Percentiles rank a stretch among this genome's conserved stretches.
phyloP scores from a whole-genome alignment of 1,139 yeast species.

The Casaregolazyma suthepensis region DNA sequence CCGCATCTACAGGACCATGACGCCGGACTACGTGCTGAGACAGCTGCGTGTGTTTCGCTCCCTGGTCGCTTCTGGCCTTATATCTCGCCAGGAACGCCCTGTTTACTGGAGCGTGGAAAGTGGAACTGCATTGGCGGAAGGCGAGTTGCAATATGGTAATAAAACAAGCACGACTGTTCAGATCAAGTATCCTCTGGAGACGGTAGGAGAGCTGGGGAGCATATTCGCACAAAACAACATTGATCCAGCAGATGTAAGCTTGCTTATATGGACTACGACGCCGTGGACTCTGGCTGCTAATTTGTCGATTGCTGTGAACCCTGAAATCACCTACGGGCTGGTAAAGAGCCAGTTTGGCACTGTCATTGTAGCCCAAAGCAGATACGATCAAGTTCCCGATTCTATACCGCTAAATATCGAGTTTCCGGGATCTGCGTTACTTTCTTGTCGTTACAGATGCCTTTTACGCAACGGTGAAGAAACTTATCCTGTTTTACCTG shows the following conservation, averaged over 20 bases:
- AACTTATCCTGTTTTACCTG: conserved; percentile 60
- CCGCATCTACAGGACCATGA: conserved; percentile 61
- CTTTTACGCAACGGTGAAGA: conserved; percentile 42
- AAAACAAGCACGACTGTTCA: conserved; percentile 69
- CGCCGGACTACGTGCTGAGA: conserved; percentile 60
- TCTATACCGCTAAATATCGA: conserved; percentile 9
- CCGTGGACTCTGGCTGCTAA: conserved; percentile 97
- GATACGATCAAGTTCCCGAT: conserved; percentile 17
- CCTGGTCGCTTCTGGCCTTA: conserved; percentile 60
- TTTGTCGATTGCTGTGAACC: conserved; percentile 70
- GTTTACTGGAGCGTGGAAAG: conserved; percentile 98
- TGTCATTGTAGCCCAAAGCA: conserved; percentile 27
- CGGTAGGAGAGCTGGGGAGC: conserved; percentile 15
- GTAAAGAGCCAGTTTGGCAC: conserved; percentile 33
- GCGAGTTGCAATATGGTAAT: conserved; percentile 79
- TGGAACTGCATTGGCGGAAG: conserved; percentile 90
- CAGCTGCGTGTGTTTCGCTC: conserved; percentile 67
- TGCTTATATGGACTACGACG: conserved; percentile 88
- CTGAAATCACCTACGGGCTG: conserved; percentile 51
- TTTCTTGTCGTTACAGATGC: conserved; percentile 46
- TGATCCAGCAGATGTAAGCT: conserved; percentile 16
- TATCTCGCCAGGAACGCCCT: conserved; percentile 83
- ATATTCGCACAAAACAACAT: conserved; percentile 5
- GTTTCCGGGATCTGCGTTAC: conserved; percentile 43
- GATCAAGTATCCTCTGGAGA: conserved; percentile 44